A percentile compares a stretch with the other conserved stretches of the same genome.
These are phyloP conservation scores for Agapanthus africanus DNA, from an alignment of 106 monocot species.

Conservation along the genomic window DNA sequence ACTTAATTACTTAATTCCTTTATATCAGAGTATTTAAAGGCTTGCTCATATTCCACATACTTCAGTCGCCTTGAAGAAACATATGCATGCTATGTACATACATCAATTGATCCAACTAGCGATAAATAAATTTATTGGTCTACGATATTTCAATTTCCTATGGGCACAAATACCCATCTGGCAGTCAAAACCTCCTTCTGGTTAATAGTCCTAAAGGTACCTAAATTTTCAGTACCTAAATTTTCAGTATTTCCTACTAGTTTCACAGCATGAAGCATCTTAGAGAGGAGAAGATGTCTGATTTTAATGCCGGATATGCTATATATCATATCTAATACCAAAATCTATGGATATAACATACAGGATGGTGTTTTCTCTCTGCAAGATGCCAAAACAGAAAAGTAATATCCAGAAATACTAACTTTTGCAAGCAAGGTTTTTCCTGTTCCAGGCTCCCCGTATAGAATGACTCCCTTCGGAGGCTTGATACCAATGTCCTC, in stretches of 20 bases:
- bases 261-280: background rate
- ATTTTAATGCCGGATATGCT: too few relatives aligned
- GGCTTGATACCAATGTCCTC: constrained; percentile 66
- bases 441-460: constrained; percentile 64
- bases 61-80: too few relatives aligned
- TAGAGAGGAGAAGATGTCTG: too few relatives aligned
- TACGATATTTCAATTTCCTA: background rate
- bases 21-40: too few relatives aligned
- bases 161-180: background rate
- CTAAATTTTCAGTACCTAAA: too few relatives aligned
- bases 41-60: too few relatives aligned
- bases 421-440: constrained; percentile 64
- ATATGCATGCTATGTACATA: too few relatives aligned
- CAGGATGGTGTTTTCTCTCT: background rate
- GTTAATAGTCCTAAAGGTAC: background rate
- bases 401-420: background rate
- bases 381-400: background rate
- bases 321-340: too few relatives aligned
- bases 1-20: too few relatives aligned
- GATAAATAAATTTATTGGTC: background rate
- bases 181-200: background rate
- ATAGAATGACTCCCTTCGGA: constrained; percentile 59
- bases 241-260: background rate
- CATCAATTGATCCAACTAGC: background rate
- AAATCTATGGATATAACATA: background rate